Conservation (phyloP, 305 asterid genomes). For the Andrographis paniculata region DNA sequence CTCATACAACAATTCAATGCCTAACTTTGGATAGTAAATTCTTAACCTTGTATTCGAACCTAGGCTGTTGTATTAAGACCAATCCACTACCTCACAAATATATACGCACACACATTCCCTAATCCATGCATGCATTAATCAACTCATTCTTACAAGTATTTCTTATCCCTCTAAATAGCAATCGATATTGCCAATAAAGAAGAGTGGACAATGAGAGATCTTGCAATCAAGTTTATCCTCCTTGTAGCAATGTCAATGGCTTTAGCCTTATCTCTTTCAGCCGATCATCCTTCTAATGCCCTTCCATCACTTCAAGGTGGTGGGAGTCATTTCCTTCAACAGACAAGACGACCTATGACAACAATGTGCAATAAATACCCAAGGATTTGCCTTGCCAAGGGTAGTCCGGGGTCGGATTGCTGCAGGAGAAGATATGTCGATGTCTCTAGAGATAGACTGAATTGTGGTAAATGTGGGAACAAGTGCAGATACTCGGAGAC, state of each 20-base stretch:
- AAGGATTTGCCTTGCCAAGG: conserved; percentile 32
- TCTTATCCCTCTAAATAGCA: conserved; percentile 4
- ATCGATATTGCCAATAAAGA: too few relatives aligned
- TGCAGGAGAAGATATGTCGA: conserved; percentile 50
- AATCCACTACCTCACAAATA: conserved; percentile 24
- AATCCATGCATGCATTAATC: background rate
- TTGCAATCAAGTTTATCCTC: conserved; percentile 14
- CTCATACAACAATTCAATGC: conserved; percentile 15
- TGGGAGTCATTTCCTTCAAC: conserved; percentile 16
- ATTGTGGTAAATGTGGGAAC: conserved; percentile 50
- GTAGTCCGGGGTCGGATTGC: conserved; percentile 52
- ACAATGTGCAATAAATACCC: conserved; percentile 42
- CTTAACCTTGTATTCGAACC: conserved; percentile 23
- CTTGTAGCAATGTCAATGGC: conserved; percentile 23
- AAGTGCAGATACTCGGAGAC: conserved; percentile 40
- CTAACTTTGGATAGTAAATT: conserved; percentile 23
- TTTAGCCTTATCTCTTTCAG: conserved; percentile 17
- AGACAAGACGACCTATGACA: conserved; percentile 8
- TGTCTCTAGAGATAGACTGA: conserved; percentile 22
- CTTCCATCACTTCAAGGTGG: background rate
- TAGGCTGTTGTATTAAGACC: conserved; percentile 31
- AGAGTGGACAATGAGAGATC: conserved; percentile 26
- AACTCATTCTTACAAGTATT: too few relatives aligned
- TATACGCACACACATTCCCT: conserved; percentile 1
- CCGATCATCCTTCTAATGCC: conserved; percentile 10